Conservation (phyloP, 192 early-diverging fungal species). For the Coemansia sp. region DNA sequence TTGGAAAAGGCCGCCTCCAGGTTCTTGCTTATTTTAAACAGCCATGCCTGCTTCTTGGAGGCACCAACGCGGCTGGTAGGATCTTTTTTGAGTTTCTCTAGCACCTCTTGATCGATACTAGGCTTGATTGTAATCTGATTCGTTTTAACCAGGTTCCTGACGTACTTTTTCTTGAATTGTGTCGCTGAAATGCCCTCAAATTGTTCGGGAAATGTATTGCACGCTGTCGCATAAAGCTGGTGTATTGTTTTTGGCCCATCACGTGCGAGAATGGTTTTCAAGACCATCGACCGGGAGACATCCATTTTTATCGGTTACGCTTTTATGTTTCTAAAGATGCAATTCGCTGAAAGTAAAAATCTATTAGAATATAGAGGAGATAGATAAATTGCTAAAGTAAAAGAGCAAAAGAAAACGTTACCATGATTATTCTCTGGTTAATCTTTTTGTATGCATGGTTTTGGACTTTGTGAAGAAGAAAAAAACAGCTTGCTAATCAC, state of each 20-base stretch:
- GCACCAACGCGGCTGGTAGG: constrained; percentile 18
- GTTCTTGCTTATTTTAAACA: constrained; percentile 11
- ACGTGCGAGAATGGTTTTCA: constrained; percentile 36
- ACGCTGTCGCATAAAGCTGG: constrained; percentile 26
- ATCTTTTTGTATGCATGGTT: no score
- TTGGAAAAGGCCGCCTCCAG: constrained; percentile 13
- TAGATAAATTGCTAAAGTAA: background rate
- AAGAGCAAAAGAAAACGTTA: background rate
- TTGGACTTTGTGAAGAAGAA: no score
- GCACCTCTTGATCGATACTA: constrained; percentile 12
- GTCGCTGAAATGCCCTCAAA: constrained; percentile 26
- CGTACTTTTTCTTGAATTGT: constrained; percentile 39
- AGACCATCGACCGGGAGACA: constrained; percentile 37
- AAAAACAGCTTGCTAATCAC: background rate
- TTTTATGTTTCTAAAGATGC: background rate
- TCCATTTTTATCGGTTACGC: background rate
- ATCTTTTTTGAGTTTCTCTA: constrained; percentile 26
- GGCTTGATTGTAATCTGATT: constrained; percentile 34
- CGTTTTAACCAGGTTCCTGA: constrained; percentile 42
- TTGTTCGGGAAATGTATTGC: constrained; percentile 26
- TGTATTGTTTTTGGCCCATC: constrained; percentile 41
- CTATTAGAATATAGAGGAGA: no score
- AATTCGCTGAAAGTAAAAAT: background rate
- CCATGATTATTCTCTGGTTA: no score
- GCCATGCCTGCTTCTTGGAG: constrained; percentile 26